Evolutionary conservation across 805 yeast species (phyloP), one percentile per base, ranked within the genome.

Genomic region (Priceomyces haplophilus): DNA sequence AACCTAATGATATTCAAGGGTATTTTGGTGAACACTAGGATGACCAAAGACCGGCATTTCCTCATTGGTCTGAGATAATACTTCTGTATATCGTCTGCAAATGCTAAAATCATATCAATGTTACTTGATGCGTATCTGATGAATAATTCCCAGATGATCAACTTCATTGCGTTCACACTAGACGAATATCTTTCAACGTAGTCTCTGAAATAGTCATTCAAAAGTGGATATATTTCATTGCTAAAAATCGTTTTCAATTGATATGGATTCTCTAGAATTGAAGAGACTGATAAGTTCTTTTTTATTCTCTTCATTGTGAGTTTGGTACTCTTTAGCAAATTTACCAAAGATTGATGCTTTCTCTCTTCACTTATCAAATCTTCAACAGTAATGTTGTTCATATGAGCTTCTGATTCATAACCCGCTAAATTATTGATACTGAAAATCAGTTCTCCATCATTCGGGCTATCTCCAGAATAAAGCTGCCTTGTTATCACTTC

Each of bases 1-100:
- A 48, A 24, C 6, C 52, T 34, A 3, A 47, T 11, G 7, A 48
- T 20, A 37, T 53, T 49, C 20, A 47, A 46, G 2, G 64, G 66
- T 2, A 61, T 32, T 27, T 47, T 41, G 3, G 51, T 16, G 7
- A 37, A 33, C 7, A 46, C 31, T 19, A 51, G 27, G 20, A 51
- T 11, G 5, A 40, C n/a, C 18, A 47, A 37, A 13, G 31, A 34
- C 16, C 34, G 38, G 6, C 43, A n/a, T 17, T 40, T 41, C 24
- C 35, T 36, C 11, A 52, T 15, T 11, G 57, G 55, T 19, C 36
- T 35, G 16, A 42, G n/a, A 34, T 40, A 45, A 12, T 31, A n/a
- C 29, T 35, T 29, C 12, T 41, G 21, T 11, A 34, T 16, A n/a
- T 34, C 37, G 17, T 24, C 32, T 7, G 42, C 12, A 35, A 44